Evolutionary conservation across 2,329 filamentous ascomycete species (phyloP), one percentile per base, ranked within the genome.

Genomic region (Trichoderma sp.): DNA sequence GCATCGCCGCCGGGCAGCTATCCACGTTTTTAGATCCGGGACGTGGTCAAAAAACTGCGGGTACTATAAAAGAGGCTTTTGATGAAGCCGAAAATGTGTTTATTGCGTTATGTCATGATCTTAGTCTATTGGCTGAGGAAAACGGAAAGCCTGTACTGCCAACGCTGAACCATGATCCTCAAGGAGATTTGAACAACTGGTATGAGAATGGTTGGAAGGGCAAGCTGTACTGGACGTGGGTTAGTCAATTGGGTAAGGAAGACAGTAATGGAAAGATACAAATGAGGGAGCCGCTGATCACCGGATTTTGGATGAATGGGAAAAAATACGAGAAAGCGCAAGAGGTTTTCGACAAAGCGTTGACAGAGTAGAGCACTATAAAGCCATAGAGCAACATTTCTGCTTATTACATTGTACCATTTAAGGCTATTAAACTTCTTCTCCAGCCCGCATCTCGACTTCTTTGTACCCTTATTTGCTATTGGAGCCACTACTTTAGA

Each of bases 131-230:
- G 24, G 24, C 56, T n/a, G 40, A 57, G 8, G 37, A 58, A 2
- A 40, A 33, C 7, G 63, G 63, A 16, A 58, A 57, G 14, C 55
- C 37, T 13, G 21, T 66, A 11, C 10, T 66, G 19, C 63, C 63
- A 29, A 47, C 52, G 8, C 24, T 66, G 10, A 66, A 66, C 35
- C 27, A 66, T 10, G 52, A 53, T 4, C 63, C 63, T 1, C 52
- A 66, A 33, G 27, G 35, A 31, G 63, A 58, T 35, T 27, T 66
- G n/a, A 66, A 66, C 24, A 24, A 10, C 37, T 66, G 63, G 63
- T 66, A 66, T n/a, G 35, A 58, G 63, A 33, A 43, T 27, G 63
- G 53, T 47, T 66, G 63, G 63, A 66, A 66, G 40, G 31, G 58
- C 6, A 29, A 58, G 35, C 10, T 66, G 5, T 66, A 66, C 24